phyloP scores from a whole-genome alignment of 441 rosid species.

The Gossypium schwendimanii region DNA sequence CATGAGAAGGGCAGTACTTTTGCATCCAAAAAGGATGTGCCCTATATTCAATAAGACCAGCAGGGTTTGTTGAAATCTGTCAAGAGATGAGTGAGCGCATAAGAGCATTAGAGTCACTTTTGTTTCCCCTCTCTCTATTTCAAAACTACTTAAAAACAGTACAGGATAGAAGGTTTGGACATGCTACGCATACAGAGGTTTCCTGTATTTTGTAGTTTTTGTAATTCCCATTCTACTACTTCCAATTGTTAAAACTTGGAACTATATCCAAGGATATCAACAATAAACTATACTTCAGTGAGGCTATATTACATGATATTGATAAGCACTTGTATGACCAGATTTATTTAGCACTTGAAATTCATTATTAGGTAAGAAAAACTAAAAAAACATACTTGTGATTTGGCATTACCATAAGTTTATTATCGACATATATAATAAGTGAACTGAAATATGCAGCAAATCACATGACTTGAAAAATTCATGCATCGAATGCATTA shows the following conservation, averaged over 20 bases:
- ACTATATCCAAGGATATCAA: not conserved
- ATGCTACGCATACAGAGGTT: not conserved
- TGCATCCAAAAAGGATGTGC: conserved; percentile 80
- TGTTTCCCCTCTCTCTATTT: not conserved
- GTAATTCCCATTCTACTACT: not conserved
- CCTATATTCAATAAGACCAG: conserved; percentile 81
- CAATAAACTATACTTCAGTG: not conserved
- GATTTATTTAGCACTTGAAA: not conserved
- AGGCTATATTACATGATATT: not conserved
- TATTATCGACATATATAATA: not conserved
- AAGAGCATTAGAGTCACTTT: conserved; percentile 1
- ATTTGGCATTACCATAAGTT: not conserved
- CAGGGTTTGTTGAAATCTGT: conserved; percentile 73
- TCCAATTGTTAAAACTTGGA: not conserved
- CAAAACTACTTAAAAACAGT: conserved; percentile 5
- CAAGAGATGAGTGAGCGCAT: conserved; percentile 9
- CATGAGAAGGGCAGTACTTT: conserved; percentile 76
- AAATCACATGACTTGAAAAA: not conserved
- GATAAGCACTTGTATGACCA: not conserved
- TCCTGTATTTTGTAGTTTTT: not conserved
- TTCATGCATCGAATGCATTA: not conserved
- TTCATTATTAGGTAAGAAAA: not conserved
- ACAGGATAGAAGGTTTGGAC: conserved; percentile 1
- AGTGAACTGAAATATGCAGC: not conserved
- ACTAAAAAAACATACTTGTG: not conserved